phyloP scores from a whole-genome alignment of 2,329 filamentous ascomycete genomes.

The Venturia effusa region DNA sequence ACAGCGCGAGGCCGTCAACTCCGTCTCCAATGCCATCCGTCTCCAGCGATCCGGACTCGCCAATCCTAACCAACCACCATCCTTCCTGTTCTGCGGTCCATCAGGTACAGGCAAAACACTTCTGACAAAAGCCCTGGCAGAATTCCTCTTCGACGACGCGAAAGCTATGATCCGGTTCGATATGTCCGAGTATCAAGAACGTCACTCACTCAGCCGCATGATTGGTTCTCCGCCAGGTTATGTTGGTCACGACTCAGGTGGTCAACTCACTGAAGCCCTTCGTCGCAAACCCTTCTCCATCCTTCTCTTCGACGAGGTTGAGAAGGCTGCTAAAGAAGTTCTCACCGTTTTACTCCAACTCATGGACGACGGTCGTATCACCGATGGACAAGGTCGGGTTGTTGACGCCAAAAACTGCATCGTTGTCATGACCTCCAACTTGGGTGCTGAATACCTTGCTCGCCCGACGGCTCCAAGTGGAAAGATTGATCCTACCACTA shows the following conservation, averaged over 20 bases:
- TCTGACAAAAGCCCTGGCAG: conserved; percentile 89
- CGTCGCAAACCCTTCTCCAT: conserved; percentile 96
- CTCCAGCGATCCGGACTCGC: conserved; percentile 86
- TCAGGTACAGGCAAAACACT: conserved; percentile 97
- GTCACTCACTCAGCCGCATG: conserved; percentile 90
- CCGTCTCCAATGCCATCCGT: conserved; percentile 91
- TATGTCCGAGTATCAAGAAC: conserved; percentile 99
- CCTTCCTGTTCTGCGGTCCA: conserved; percentile 97
- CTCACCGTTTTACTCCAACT: conserved; percentile 96
- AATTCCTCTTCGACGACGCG: conserved; percentile 94
- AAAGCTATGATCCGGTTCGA: conserved; percentile 99
- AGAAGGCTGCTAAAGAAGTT: conserved; percentile 97
- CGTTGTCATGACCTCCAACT: conserved; percentile 97
- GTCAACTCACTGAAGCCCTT: conserved; percentile 88
- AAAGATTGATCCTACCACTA: conserved; percentile 72
- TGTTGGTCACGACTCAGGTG: conserved; percentile 90
- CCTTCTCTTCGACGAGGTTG: conserved; percentile 92
- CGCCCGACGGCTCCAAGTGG: conserved; percentile 70
- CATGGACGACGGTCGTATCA: conserved; percentile 98
- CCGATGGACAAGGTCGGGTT: conserved; percentile 89
- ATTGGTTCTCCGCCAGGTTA: conserved; percentile 96
- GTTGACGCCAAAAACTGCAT: conserved; percentile 97
- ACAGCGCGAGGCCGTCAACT: conserved; percentile 84
- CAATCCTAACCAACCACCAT: conserved; percentile 94
- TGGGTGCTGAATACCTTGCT: conserved; percentile 87